A percentile compares a stretch with the other conserved stretches of the same genome.
These are phyloP conservation scores for Penicillium silybi DNA, from an alignment of 495 filamentous ascomycete genomes.

Conservation along the genomic window DNA sequence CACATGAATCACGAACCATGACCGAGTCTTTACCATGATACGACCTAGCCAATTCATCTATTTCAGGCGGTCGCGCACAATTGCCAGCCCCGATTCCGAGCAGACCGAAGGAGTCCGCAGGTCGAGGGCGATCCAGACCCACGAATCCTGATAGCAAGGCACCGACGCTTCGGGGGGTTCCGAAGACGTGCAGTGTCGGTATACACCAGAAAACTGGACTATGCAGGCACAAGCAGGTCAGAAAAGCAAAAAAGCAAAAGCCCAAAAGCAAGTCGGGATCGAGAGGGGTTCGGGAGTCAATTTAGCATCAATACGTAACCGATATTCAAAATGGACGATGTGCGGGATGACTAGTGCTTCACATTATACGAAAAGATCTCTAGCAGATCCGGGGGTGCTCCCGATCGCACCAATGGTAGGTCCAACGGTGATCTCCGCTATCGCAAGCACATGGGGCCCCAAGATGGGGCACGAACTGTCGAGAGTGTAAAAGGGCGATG, in stretches of 20 bases:
- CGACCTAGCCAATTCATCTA: background rate
- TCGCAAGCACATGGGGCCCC: background rate
- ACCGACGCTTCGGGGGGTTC: background rate
- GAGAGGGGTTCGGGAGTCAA: background rate
- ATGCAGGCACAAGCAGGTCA: background rate
- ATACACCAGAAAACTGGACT: background rate
- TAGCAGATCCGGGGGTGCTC: slow-evolving; percentile 11
- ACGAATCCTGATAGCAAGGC: background rate
- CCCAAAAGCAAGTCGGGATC: background rate
- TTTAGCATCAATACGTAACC: background rate
- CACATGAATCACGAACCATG: background rate
- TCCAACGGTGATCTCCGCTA: slow-evolving; percentile 17
- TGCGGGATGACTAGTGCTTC: background rate
- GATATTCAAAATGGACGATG: background rate
- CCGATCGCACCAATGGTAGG: slow-evolving; percentile 12
- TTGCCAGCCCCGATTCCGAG: background rate
- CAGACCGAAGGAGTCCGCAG: background rate
- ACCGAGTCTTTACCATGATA: background rate
- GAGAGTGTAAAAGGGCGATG: background rate
- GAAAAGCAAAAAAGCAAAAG: background rate
- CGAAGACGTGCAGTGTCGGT: background rate
- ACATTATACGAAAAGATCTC: background rate
- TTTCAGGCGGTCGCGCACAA: background rate
- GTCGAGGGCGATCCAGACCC: background rate
- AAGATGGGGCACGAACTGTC: background rate